Base-by-base conservation (phyloP, 495 filamentous ascomycete species). In the Penicillium psychrofluorescens region DNA sequence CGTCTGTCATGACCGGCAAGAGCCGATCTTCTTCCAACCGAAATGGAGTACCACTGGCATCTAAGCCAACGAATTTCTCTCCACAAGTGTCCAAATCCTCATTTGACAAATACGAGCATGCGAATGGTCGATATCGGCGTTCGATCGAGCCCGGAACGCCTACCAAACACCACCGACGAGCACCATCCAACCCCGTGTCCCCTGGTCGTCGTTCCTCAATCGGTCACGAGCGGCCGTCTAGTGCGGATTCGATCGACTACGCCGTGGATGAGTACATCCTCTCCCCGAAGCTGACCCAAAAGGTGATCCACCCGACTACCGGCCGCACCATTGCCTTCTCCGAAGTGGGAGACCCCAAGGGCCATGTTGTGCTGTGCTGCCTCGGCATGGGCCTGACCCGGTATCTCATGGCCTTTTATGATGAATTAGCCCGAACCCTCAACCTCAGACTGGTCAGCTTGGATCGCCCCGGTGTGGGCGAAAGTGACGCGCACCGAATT, bases 371-470 rank as follows among this genome's bases (percentile, higher is more conserved):
- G 15, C 88, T 99, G 36, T 91, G 90, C 62, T 99, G 94, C 60
- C 88, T 99, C 8, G 92, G 92, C 28, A 99, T 99, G 92, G 92
- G 92, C 1, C 61, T 99, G 44, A 99, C 92, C 6, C 81, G 92
- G 59, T 97, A 95, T 59, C 82, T 99, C 41, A 95, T 86, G 50
- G 89, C 90, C 6, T 99, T 99, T 54, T 99, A 99, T 55, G 92
- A 99, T 61, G 91, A 99, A 58, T 73, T 99, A 46, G 92, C 94
- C 11, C 69, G 86, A 49, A 89, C 89, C 1, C 75, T 99, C 35
- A 91, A 88, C 51, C 70, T 99, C 40, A 79, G 92, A 29, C 74
- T 99, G 30, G 91, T 99, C 38, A 99, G 94, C 0, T 80, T 91
- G 14, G 92, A 99, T 67, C 80, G 92, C 22, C 92, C 92, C 41